phyloP scores from a whole-genome alignment of 768 basidiomycete species.

The Udeniomyces megalosporus region DNA sequence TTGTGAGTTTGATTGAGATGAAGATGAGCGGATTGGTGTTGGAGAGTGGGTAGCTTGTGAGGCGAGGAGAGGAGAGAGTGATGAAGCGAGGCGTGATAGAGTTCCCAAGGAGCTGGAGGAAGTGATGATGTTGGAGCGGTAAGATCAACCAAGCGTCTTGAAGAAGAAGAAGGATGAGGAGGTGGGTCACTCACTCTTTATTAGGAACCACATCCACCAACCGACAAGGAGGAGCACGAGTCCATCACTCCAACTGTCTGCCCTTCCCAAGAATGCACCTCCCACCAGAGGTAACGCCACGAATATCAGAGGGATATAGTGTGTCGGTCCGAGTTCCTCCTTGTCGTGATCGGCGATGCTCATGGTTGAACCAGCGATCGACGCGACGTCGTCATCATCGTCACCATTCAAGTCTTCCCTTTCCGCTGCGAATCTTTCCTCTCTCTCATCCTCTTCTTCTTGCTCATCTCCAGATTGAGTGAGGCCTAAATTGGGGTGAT shows the following conservation, averaged over 20 bases:
- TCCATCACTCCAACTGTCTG: slow-evolving; percentile 20
- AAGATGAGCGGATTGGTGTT: slow-evolving; percentile 2
- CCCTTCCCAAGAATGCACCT: slow-evolving; percentile 21
- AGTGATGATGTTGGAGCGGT: not conserved
- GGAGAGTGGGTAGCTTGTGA: not conserved
- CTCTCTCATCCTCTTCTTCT: too few species aligned
- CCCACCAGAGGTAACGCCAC: slow-evolving; percentile 22
- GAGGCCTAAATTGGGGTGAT: too few species aligned
- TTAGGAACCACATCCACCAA: slow-evolving; percentile 25
- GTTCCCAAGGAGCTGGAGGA: slow-evolving; percentile 24
- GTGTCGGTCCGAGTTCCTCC: slow-evolving; percentile 11
- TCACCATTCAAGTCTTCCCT: too few species aligned
- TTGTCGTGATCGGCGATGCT: too few species aligned
- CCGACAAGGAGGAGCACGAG: slow-evolving; percentile 22
- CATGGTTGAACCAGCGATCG: too few species aligned
- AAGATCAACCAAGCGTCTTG: not conserved
- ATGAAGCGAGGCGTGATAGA: slow-evolving; percentile 23
- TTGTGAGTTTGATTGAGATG: slow-evolving; percentile 19
- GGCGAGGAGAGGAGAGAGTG: slow-evolving; percentile 17
- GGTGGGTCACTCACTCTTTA: slow-evolving; percentile 19
- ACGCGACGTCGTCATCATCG: too few species aligned
- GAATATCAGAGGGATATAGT: slow-evolving; percentile 24
- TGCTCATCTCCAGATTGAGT: too few species aligned
- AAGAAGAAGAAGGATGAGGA: not conserved
- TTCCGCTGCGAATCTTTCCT: too few species aligned